Percentiles rank a stretch among this genome's conserved stretches.
These are phyloP conservation scores for Forsythia suspensa DNA, from an alignment of 257 asterid genomes.

Conservation along the genomic window DNA sequence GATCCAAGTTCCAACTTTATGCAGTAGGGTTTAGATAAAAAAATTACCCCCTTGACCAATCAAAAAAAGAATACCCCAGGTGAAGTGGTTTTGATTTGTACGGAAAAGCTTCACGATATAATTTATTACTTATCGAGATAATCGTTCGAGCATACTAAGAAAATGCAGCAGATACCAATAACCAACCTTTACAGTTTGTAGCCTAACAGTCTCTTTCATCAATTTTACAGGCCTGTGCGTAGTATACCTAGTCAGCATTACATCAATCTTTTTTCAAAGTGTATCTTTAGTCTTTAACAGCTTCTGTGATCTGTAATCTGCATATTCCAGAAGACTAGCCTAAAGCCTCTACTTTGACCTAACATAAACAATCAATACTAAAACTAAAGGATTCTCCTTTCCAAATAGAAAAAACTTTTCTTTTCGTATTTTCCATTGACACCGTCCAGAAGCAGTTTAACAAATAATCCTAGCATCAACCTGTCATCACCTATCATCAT, in stretches of 20 bases:
- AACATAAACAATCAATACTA: neutral
- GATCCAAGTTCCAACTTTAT: neutral
- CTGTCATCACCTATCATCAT: slow-evolving; percentile 8
- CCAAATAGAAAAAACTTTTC: neutral
- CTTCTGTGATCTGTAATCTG: slow-evolving; percentile 8
- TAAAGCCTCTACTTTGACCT: neutral
- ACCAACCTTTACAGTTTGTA: slow-evolving; percentile 2
- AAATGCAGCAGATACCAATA: neutral
- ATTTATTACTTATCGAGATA: neutral
- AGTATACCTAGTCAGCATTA: slow-evolving; percentile 4
- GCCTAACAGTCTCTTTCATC: slow-evolving; percentile 6
- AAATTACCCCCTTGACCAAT: neutral
- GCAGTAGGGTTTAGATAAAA: neutral
- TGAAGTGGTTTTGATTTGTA: neutral
- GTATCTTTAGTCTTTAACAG: slow-evolving; percentile 3
- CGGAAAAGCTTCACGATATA: neutral
- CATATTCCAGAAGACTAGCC: slow-evolving; percentile 3
- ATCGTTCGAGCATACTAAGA: neutral
- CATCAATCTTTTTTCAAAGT: neutral
- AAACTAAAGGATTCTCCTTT: neutral
- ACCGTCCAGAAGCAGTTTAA: neutral
- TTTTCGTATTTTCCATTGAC: neutral
- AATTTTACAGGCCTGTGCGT: neutral
- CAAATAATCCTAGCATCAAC: neutral
- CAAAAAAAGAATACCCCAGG: neutral